These are phyloP conservation scores for Pestalotiopsis sp. DNA, from an alignment of 2,329 filamentous ascomycete species.

Conservation along the genomic window DNA sequence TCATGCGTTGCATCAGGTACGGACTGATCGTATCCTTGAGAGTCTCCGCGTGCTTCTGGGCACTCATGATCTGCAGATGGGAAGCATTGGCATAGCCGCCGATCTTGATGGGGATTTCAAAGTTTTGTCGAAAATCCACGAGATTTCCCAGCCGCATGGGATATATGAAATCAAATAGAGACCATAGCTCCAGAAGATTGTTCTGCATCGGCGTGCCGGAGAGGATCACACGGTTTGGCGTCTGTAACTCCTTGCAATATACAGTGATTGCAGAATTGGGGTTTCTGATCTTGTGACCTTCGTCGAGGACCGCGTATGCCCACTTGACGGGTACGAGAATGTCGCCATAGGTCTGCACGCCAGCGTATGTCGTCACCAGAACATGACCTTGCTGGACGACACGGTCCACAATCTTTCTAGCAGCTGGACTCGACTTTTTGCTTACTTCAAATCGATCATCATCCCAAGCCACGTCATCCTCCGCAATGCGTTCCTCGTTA, in stretches of 20 bases:
- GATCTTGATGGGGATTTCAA: constrained; percentile 90
- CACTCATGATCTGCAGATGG: constrained; percentile 91
- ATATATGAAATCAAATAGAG: constrained; percentile 95
- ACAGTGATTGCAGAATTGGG: constrained; percentile 94
- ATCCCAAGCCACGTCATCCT: constrained; percentile 56
- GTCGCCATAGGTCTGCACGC: constrained; percentile 88
- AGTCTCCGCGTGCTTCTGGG: constrained; percentile 90
- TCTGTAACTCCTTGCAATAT: constrained; percentile 90
- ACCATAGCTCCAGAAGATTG: constrained; percentile 93
- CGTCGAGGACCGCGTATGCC: constrained; percentile 92
- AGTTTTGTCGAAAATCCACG: constrained; percentile 86
- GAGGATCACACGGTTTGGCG: constrained; percentile 86
- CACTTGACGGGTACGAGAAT: constrained; percentile 82
- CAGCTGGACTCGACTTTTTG: constrained; percentile 65
- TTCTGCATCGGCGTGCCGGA: constrained; percentile 99
- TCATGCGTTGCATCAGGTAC: constrained; percentile 89
- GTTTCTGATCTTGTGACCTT: constrained; percentile 98
- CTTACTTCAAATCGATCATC: constrained; percentile 39
- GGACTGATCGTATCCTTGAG: constrained; percentile 92
- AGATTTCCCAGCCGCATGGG: constrained; percentile 93
- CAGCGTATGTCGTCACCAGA: constrained; percentile 92
- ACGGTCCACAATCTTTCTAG: constrained; percentile 77
- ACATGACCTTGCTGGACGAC: constrained; percentile 87
- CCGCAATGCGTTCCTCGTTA: constrained; percentile 59
- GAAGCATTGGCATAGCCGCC: constrained; percentile 96